A percentile compares a stretch with the other conserved stretches of the same genome.
Evolutionary conservation across 2,329 filamentous ascomycete species (phyloP).

Genomic region (Sphaceloma murrayae): DNA sequence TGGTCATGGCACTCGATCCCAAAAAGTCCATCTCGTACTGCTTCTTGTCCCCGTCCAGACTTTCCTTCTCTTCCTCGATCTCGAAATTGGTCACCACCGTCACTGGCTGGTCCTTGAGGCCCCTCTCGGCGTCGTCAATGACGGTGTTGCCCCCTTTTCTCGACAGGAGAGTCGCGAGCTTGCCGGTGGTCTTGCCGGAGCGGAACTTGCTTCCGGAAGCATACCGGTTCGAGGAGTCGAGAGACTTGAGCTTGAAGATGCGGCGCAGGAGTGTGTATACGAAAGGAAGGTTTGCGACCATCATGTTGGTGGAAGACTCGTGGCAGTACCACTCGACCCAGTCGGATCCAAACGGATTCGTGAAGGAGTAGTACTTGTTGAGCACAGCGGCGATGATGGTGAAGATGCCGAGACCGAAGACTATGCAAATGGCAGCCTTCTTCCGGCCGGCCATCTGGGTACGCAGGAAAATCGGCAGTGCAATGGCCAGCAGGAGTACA

Average conservation of each 20-base stretch:
- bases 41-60: constrained; percentile 12
- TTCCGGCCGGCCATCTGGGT: constrained; percentile 37
- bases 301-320: constrained; percentile 50
- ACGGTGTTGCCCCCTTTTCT: constrained; percentile 11
- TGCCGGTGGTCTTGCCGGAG: constrained; percentile 1
- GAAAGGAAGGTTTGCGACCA: constrained; percentile 53
- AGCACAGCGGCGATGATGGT: constrained; percentile 49
- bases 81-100: constrained; percentile 12
- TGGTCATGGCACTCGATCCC: neutral
- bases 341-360: constrained; percentile 44
- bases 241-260: constrained; percentile 17
- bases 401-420: constrained; percentile 50
- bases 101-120: constrained; percentile 9
- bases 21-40: constrained; percentile 16
- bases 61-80: constrained; percentile 14
- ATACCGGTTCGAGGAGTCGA: constrained; percentile 15
- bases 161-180: constrained; percentile 6
- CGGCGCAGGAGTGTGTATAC: constrained; percentile 39
- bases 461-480: constrained; percentile 38
- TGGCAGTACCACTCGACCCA: constrained; percentile 54
- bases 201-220: constrained; percentile 5
- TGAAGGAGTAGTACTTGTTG: constrained; percentile 56
- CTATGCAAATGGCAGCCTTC: constrained; percentile 45
- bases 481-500: constrained; percentile 36
- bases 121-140: constrained; percentile 14